Conservation (phyloP, 2,329 filamentous ascomycete species). For the Ascochyta clinopodiicola region DNA sequence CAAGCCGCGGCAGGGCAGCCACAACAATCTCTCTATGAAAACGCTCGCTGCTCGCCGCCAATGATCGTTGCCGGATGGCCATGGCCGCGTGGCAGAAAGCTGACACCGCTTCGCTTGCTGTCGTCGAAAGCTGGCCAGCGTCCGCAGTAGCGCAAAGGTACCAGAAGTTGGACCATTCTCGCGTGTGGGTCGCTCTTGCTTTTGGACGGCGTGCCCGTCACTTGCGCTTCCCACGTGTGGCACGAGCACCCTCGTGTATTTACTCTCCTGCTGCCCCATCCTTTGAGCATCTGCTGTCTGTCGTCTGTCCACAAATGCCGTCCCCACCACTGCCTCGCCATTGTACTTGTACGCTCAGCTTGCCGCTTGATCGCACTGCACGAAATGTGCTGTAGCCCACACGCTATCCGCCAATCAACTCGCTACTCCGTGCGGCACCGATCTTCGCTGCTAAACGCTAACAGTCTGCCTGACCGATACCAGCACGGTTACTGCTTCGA, state of each 20-base stretch:
- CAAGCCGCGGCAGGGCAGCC: constrained; percentile 13
- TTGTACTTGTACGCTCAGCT: constrained; percentile 16
- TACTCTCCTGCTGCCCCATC: constrained; percentile 4
- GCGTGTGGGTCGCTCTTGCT: constrained; percentile 13
- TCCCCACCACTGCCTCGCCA: background rate
- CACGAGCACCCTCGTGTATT: constrained; percentile 4
- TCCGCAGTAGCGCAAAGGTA: constrained; percentile 13
- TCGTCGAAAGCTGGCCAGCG: constrained; percentile 1
- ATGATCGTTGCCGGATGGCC: constrained; percentile 4
- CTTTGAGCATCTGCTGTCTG: constrained; percentile 1
- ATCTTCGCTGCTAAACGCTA: constrained; percentile 27
- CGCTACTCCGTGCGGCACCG: constrained; percentile 17
- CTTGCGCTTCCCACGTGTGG: constrained; percentile 19
- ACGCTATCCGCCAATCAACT: constrained; percentile 30
- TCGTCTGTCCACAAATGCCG: constrained; percentile 1
- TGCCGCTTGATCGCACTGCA: constrained; percentile 19
- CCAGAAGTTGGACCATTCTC: constrained; percentile 6
- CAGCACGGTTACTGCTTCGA: constrained; percentile 30
- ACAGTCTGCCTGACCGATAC: constrained; percentile 31
- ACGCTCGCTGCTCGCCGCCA: constrained; percentile 1
- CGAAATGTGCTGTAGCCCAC: constrained; percentile 25
- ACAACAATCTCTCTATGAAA: constrained; percentile 2
- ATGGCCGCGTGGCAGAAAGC: constrained; percentile 8
- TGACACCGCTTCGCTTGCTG: background rate
- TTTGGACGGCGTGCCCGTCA: constrained; percentile 7